These are phyloP conservation scores for Beta vulgaris DNA, from an alignment of 148 eudicot genomes.

Conservation along the genomic window DNA sequence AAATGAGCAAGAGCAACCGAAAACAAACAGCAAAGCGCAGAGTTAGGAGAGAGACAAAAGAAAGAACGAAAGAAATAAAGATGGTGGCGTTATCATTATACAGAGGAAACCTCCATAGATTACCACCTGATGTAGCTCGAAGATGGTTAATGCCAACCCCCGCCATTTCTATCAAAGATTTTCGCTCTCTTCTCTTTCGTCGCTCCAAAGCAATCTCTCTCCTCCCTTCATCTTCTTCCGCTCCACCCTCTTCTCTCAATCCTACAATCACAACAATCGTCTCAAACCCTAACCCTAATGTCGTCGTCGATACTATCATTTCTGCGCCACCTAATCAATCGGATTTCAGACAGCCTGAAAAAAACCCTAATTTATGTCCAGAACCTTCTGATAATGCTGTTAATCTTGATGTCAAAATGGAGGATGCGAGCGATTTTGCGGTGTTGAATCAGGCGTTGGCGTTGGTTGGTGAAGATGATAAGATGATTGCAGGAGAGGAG, in stretches of 20 bases:
- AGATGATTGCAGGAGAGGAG: background rate
- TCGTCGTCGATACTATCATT: background rate
- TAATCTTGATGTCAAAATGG: constrained; percentile 3
- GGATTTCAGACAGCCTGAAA: background rate
- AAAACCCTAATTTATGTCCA: constrained; percentile 25
- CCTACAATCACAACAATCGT: background rate
- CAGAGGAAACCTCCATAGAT: constrained; percentile 84
- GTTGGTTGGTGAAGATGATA: background rate
- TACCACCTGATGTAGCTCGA: constrained; percentile 54
- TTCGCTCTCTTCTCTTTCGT: constrained; percentile 61
- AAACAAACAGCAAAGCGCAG: background rate
- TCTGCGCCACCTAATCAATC: background rate
- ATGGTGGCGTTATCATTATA: constrained; percentile 91
- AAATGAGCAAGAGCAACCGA: background rate
- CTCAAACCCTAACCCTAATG: background rate
- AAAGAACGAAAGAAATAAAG: background rate
- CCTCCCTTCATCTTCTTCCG: constrained; percentile 38
- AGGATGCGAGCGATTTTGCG: constrained; percentile 8
- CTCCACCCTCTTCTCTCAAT: constrained; percentile 21
- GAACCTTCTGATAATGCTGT: constrained; percentile 1
- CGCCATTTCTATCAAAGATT: constrained; percentile 52
- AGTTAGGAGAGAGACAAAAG: background rate
- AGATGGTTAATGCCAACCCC: constrained; percentile 63
- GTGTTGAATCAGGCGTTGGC: constrained; percentile 7
- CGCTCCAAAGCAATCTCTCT: constrained; percentile 66